Evolutionary conservation across 805 yeast species (phyloP), one percentile per base, ranked within the genome.

Genomic region (Candida ulmi): DNA sequence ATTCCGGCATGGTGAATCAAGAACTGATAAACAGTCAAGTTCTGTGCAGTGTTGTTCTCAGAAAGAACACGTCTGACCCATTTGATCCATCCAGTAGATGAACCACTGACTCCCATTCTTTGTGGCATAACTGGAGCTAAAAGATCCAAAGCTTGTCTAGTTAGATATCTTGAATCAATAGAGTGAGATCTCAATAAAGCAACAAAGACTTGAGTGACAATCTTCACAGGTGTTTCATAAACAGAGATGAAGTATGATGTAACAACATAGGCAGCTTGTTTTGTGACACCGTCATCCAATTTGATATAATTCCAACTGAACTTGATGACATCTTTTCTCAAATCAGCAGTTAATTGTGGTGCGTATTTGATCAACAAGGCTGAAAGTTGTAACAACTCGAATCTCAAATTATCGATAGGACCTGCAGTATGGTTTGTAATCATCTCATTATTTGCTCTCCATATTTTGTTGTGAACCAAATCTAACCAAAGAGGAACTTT

Each of bases 271-370:
- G 98, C 97, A 4, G 93, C 86, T 51, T 90, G 95, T 55, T 93
- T 93, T 19, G 95, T 78, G 37, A 88, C 75, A 37, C 80, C 74
- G 56, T 93, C 99, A 46, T 90, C 97, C 25, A 90, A 65, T 50
- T 87, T 87, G 54, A 93, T 82, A 52, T 81, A 85, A 49, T 86
- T 85, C 99, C 99, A 93, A 50, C 88, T 84, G 63, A 88, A 93
- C 58, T 87, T 88, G 59, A 93, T 87, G 32, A 93, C 78, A 50
- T 88, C 95, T 55, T 88, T 91, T 32, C 85, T 71, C 48, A 75
- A 71, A 13, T 77, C 83, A 8, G 73, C 64, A 19, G 87, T 70
- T 11, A 69, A 61, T 0, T 64, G 59, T 0, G 95, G 79, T 1
- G 85, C 80, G 61, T 78, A 75, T 53, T 80, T 80, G 19, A 88